These are phyloP conservation scores for Neopestalotiopsis clavispora DNA, from an alignment of 2,329 filamentous ascomycete genomes.

Conservation along the genomic window DNA sequence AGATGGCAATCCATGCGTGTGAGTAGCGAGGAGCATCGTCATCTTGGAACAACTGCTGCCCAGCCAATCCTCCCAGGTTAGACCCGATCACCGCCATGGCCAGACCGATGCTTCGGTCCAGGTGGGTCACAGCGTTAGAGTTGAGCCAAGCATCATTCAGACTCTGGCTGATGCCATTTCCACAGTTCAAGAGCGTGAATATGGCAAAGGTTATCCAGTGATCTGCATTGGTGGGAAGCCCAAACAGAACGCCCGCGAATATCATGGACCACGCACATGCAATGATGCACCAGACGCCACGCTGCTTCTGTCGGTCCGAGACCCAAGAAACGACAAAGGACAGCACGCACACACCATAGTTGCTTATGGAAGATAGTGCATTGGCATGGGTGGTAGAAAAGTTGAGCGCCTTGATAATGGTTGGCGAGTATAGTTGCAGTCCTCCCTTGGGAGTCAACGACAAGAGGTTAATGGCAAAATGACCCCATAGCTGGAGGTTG, in stretches of 20 bases:
- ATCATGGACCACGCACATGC: background rate
- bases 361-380: background rate
- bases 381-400: background rate
- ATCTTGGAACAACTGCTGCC: background rate
- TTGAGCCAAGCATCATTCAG: background rate
- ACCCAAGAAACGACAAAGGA: background rate
- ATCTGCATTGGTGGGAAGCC: background rate
- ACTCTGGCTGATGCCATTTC: background rate
- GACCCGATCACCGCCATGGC: background rate
- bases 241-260: background rate
- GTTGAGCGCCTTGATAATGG: background rate
- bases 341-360: background rate
- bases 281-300: slow-evolving; percentile 1
- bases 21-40: background rate
- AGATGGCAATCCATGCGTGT: background rate
- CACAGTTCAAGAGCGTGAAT: background rate
- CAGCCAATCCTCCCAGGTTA: background rate
- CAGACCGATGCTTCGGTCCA: background rate
- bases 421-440: background rate
- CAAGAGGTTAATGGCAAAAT: background rate
- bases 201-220: background rate
- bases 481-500: background rate
- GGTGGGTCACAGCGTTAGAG: background rate
- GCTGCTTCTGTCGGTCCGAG: background rate
- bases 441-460: background rate